Evolutionary conservation across 1,284 basidiomycete genomes (phyloP).

Genomic region (Rhodotorula sp.): DNA sequence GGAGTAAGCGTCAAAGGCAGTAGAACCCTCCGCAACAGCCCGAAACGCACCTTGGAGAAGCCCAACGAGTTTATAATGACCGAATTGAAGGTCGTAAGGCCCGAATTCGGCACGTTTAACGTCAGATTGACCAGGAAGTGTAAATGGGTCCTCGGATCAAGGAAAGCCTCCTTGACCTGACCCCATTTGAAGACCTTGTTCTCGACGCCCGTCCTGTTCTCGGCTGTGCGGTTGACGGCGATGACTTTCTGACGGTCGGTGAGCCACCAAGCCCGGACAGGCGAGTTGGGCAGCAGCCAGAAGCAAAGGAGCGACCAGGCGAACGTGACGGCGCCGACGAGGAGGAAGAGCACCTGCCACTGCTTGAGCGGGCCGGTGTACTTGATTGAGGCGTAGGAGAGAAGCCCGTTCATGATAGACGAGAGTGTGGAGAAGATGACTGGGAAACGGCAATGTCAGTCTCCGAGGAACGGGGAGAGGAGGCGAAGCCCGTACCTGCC

Average conservation of each 20-base stretch:
- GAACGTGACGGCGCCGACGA: constrained; percentile 13
- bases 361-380: constrained; percentile 7
- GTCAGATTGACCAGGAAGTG: background rate
- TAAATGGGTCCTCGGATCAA: constrained; percentile 23
- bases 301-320: background rate
- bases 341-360: constrained; percentile 31
- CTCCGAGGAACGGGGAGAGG: background rate
- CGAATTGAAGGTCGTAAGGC: constrained; percentile 13
- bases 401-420: constrained; percentile 39
- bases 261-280: constrained; percentile 41
- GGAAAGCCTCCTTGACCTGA: constrained; percentile 45
- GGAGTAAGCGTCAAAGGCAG: background rate
- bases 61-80: constrained; percentile 25
- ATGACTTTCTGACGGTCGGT: constrained; percentile 36
- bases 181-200: constrained; percentile 42
- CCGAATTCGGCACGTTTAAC: background rate
- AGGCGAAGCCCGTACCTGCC: background rate
- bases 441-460: constrained; percentile 18
- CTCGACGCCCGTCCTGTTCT: constrained; percentile 45
- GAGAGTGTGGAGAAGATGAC: constrained; percentile 46
- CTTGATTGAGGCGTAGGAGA: constrained; percentile 20
- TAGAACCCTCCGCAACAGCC: background rate
- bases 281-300: constrained; percentile 15
- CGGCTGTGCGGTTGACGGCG: constrained; percentile 18
- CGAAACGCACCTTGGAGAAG: constrained; percentile 17